Evolutionary conservation across 2,329 filamentous ascomycete species (phyloP), one percentile per base, ranked within the genome.

Genomic region (Fusarium sambucinum): DNA sequence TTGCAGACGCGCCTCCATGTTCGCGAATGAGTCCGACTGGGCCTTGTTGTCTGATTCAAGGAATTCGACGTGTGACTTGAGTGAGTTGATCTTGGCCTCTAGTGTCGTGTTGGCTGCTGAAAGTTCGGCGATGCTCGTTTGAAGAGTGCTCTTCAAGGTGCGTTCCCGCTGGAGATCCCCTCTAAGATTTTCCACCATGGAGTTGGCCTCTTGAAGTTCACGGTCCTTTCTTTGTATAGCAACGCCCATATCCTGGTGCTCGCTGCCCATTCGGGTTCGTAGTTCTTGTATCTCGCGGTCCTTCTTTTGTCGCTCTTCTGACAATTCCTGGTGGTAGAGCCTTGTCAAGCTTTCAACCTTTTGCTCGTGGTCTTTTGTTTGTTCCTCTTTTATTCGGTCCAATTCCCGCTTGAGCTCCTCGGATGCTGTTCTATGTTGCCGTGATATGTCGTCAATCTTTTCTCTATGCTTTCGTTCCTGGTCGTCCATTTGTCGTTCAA

Each of bases 31-130:
- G 73, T 95, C 88, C 1, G 94, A 96, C 73, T 97, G 94, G 16
- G 93, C 92, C 78, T 97, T 92, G 77, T 89, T 94, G 74, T 94
- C 93, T 1, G 93, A 96, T 77, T 97, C 93, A 19, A 97, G 87
- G 75, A 96, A 97, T 69, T 94, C 90, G 59, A 97, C 92, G 72
- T 95, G 92, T 3, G 92, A 92, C 70, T 90, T 88, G 68, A 97
- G 86, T 5, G 90, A 91, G 66, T 90, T 89, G 67, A 92, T 89
- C 25, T 91, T 89, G 35, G 89, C 90, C 70, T 97, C 93, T 13
- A 97, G 83, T 0, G 87, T 87, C 13, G 89, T 83, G 59, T 88
- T 89, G 40, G 88, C 87, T 11, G 84, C 83, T 6, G 87, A 85
- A 10, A 87, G 82, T 38, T 90, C 88, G 6, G 86, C 82, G 19